Conservation (phyloP, 371 early-diverging fungal species). For the Vairimorpha ceranae region DNA sequence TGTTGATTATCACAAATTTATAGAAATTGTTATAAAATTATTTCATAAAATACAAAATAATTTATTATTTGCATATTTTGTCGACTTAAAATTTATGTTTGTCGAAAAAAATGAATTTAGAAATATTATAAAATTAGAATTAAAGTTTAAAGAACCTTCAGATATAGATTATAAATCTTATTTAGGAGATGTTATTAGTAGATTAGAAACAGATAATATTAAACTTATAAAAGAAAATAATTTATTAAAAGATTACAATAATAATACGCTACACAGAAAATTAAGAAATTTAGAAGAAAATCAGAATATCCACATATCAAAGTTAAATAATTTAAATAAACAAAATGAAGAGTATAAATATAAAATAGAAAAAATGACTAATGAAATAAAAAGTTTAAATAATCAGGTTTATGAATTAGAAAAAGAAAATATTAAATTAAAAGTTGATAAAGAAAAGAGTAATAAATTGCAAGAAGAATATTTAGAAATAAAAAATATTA, state of each 20-base stretch:
- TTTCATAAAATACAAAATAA: conserved; percentile 50
- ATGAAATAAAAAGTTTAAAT: conserved; percentile 26
- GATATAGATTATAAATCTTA: conserved; percentile 60
- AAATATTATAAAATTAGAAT: conserved; percentile 61
- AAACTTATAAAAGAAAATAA: conserved; percentile 57
- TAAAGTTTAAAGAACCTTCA: conserved; percentile 56
- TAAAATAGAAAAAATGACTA: background rate
- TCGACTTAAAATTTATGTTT: conserved; percentile 52
- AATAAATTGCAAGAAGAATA: background rate
- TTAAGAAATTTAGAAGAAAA: conserved; percentile 39
- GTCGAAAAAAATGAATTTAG: conserved; percentile 62
- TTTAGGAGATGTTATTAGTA: conserved; percentile 54
- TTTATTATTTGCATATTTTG: conserved; percentile 43
- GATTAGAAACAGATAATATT: conserved; percentile 58
- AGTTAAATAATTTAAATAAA: conserved; percentile 35
- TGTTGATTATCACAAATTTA: conserved; percentile 61
- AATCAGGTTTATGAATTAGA: conserved; percentile 36
- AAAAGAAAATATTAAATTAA: conserved; percentile 45
- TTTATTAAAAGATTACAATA: conserved; percentile 50
- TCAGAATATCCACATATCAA: conserved; percentile 11
- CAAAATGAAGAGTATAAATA: conserved; percentile 22
- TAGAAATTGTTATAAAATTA: conserved; percentile 52
- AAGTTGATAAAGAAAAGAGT: conserved; percentile 42
- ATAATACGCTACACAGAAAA: conserved; percentile 30
- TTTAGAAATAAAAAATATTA: conserved; percentile 38